These are phyloP conservation scores for Aphanoascus verrucosus DNA, from an alignment of 2,329 filamentous ascomycete species.

Conservation along the genomic window DNA sequence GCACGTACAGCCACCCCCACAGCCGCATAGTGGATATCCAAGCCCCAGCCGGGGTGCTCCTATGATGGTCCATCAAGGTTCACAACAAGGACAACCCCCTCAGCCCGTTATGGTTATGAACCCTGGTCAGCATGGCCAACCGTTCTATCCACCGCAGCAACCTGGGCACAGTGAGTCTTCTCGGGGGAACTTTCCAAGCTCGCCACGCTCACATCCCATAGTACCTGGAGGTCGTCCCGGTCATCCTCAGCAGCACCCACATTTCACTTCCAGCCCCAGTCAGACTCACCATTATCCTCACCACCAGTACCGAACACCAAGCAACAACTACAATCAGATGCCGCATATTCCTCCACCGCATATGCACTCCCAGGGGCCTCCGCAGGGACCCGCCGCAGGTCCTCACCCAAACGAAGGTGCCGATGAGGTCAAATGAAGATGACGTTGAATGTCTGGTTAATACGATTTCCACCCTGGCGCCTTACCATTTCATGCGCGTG, in stretches of 20 bases:
- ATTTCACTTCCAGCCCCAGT: conserved; percentile 56
- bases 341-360: conserved; percentile 36
- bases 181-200: conserved; percentile 23
- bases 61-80: conserved; percentile 92
- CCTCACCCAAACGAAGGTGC: conserved; percentile 34
- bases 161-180: conserved; percentile 57
- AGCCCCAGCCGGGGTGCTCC: conserved; percentile 76
- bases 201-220: conserved; percentile 31
- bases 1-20: conserved; percentile 38
- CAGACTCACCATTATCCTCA: conserved; percentile 52
- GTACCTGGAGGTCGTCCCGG: conserved; percentile 50
- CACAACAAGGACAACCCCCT: conserved; percentile 71
- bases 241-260: conserved; percentile 51
- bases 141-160: conserved; percentile 59
- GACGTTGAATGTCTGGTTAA: neutral
- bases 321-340: conserved; percentile 45
- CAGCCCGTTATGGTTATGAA: conserved; percentile 64
- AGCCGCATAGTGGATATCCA: conserved; percentile 64
- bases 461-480: neutral
- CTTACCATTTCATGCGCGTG: neutral
- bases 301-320: conserved; percentile 46
- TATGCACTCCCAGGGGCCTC: conserved; percentile 23
- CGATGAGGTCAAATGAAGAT: conserved; percentile 43
- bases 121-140: conserved; percentile 63
- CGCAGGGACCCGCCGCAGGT: conserved; percentile 24